phyloP scores from a whole-genome alignment of 352 stramenopile genomes.

The Phytophthora melonis region DNA sequence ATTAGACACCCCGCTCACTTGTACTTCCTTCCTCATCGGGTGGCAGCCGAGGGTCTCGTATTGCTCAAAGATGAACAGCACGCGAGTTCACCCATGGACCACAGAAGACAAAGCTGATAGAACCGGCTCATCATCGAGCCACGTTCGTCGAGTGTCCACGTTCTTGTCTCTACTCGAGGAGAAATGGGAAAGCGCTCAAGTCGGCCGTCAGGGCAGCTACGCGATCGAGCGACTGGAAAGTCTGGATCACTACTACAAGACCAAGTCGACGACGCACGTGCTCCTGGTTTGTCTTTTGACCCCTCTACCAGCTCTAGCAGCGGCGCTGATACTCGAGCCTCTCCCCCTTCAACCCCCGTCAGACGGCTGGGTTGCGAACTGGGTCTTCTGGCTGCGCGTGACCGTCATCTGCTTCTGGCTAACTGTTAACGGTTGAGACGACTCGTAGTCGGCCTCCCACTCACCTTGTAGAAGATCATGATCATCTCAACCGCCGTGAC shows the following conservation, averaged over 20 bases:
- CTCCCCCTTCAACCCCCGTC: conserved; percentile 4
- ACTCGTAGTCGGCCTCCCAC: neutral
- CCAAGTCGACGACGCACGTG: conserved; percentile 5
- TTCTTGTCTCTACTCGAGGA: neutral
- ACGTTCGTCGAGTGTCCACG: no score
- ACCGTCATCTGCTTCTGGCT: neutral
- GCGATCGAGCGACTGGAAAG: conserved; percentile 13
- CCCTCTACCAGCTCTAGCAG: conserved; percentile 1
- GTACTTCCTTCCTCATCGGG: no score
- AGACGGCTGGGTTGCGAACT: conserved; percentile 21
- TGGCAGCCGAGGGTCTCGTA: no score
- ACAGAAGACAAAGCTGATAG: no score
- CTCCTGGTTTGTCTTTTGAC: neutral
- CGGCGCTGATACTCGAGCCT: neutral
- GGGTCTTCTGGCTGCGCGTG: conserved; percentile 17
- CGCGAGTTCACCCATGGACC: no score
- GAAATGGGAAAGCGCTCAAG: neutral
- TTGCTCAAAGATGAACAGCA: no score
- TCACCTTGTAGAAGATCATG: neutral
- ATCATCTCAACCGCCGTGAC: neutral
- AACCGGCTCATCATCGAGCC: no score
- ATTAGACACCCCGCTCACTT: no score
- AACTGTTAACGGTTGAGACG: neutral
- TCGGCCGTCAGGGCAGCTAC: conserved; percentile 7
- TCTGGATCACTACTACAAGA: conserved; percentile 17